Conservation (phyloP, 1,139 yeast genomes). For the Candida smagusa region DNA sequence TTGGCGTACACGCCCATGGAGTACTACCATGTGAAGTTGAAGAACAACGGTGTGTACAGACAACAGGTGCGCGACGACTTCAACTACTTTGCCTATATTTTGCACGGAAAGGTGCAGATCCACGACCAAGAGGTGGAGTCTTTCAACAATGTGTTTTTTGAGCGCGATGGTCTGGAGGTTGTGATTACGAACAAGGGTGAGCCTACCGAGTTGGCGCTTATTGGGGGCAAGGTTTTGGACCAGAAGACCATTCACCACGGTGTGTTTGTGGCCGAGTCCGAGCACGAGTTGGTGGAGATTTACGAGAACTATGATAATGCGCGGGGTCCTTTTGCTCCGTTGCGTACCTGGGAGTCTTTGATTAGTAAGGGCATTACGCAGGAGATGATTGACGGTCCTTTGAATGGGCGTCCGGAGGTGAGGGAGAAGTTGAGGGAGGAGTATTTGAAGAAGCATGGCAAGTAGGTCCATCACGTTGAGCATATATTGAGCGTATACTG, state of each 20-base stretch:
- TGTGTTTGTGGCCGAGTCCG: slow-evolving; percentile 76
- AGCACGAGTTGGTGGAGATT: slow-evolving; percentile 52
- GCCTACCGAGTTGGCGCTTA: slow-evolving; percentile 56
- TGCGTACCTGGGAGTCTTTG: slow-evolving; percentile 64
- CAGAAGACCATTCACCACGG: slow-evolving; percentile 87
- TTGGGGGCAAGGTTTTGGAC: slow-evolving; percentile 75
- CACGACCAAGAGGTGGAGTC: slow-evolving; percentile 41
- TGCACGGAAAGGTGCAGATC: slow-evolving; percentile 56
- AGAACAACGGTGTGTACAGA: slow-evolving; percentile 64
- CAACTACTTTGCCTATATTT: slow-evolving; percentile 71
- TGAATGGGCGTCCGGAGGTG: slow-evolving; percentile 31
- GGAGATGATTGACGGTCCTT: slow-evolving; percentile 40
- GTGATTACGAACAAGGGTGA: slow-evolving; percentile 34
- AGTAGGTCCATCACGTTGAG: too few relatives aligned
- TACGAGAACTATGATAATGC: slow-evolving; percentile 67
- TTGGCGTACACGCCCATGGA: slow-evolving; percentile 84
- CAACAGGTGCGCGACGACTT: slow-evolving; percentile 62
- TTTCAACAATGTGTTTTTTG: slow-evolving; percentile 59
- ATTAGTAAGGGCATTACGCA: slow-evolving; percentile 60
- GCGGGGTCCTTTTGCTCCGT: slow-evolving; percentile 70
- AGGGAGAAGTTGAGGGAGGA: slow-evolving; percentile 29
- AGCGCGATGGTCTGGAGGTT: slow-evolving; percentile 59
- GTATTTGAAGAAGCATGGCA: slow-evolving; percentile 16
- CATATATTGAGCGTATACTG: too few relatives aligned
- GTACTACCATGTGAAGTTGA: slow-evolving; percentile 64